A percentile compares a stretch with the other conserved stretches of the same genome.
Conservation (phyloP, 768 basidiomycete genomes). For the Sistotremastrum suecicum region DNA sequence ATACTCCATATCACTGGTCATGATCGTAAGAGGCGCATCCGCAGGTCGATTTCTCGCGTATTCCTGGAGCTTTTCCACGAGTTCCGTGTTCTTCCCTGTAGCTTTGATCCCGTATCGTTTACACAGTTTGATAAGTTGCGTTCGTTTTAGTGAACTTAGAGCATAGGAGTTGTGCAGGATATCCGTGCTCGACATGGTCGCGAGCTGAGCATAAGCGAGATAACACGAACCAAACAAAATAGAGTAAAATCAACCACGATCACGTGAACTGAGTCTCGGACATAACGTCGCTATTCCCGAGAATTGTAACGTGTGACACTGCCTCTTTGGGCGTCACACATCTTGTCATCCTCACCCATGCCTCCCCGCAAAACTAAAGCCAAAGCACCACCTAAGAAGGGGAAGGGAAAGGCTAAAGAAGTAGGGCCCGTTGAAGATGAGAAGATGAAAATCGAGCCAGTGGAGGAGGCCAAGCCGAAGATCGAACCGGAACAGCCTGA, state of each 20-base stretch:
- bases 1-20: neutral
- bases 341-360: constrained; percentile 2
- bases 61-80: constrained; percentile 52
- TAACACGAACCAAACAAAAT: no score
- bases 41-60: constrained; percentile 9
- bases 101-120: constrained; percentile 73
- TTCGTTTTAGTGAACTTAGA: constrained; percentile 67
- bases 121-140: constrained; percentile 76
- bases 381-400: constrained; percentile 5
- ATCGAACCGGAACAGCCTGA: neutral
- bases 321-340: no score
- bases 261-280: no score
- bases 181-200: constrained; percentile 37
- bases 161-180: constrained; percentile 80
- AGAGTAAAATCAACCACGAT: no score
- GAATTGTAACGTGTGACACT: no score
- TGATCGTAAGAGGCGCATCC: constrained; percentile 4
- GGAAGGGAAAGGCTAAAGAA: constrained; percentile 5
- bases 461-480: constrained; percentile 4
- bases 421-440: neutral
- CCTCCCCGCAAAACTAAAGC: constrained; percentile 5
- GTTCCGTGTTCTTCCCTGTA: constrained; percentile 62
- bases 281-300: no score
- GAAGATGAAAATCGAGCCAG: neutral
- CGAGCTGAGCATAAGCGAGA: neutral